Base-by-base conservation (phyloP, 306 rosid species). In the Potentilla sterilis region DNA sequence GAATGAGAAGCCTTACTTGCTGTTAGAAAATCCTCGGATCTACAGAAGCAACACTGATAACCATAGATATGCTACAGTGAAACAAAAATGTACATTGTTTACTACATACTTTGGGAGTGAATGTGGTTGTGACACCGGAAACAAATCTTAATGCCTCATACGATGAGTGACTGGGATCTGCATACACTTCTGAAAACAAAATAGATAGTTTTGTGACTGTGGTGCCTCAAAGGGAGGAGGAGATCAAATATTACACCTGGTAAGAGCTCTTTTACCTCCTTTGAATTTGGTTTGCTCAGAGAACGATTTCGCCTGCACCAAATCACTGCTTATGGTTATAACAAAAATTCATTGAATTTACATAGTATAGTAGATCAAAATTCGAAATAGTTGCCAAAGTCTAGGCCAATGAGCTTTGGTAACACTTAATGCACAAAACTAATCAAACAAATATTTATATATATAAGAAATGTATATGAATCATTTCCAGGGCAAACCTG, bases 91-190 rank as follows among this genome's bases (percentile, higher is more conserved):
- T 3, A 2, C 37, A 69, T 0, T 40, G 55, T 35, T 49, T 72
- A 32, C 38, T 22, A 68, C 94, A 44, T 88, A 90, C 98, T 61
- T 88, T 94, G 70, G 95, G 98, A 80, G 97, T 92, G 75, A 94
- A 92, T 70, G 96, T 94, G 62, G 93, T 88, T 54, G 83, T 59
- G 77, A 80, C 86, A 65, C 97, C 96, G 75, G 91, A 92, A 78
- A 85, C 96, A 87, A 94, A 94, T 51, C 82, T 75, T 24, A 92
- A 74, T 62, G 93, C 98, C 78, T 90, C 91, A 34, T 91, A 94
- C 10, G 97, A 94, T 0, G 95, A 84, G 81, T 91, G 97, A 58
- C 70, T 73, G 34, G 93, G 95, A 78, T 94, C 95, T 13, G 96
- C 97, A 81, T 94, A 91, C 58, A 92, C 92, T 86, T 94, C 96